Percentiles rank a stretch among this genome's conserved stretches.
phyloP scores from a whole-genome alignment of 768 basidiomycete genomes.

The Kondoa malvinella region DNA sequence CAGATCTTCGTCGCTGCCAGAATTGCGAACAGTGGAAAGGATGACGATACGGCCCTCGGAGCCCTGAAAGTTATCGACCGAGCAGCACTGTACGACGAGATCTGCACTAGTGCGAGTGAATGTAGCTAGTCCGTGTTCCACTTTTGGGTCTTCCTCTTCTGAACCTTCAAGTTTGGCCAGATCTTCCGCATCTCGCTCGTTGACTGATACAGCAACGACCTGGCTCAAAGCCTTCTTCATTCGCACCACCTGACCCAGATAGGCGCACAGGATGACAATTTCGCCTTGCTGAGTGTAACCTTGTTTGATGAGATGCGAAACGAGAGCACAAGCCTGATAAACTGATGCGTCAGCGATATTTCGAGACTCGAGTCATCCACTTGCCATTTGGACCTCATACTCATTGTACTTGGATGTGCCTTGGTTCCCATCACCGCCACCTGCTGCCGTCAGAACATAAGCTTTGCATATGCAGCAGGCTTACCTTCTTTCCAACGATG shows the following conservation, averaged over 20 bases:
- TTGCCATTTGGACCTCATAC: neutral
- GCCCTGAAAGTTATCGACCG: neutral
- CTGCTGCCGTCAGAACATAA: too few species aligned
- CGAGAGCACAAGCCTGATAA: too few species aligned
- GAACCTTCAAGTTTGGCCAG: neutral
- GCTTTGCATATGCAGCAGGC: too few species aligned
- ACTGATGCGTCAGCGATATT: too few species aligned
- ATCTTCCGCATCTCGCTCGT: neutral
- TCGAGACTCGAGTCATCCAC: too few species aligned
- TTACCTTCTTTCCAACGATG: neutral
- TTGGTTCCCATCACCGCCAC: neutral
- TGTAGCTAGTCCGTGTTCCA: too few species aligned
- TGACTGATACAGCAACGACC: neutral
- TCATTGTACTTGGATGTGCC: neutral
- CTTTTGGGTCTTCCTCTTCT: neutral
- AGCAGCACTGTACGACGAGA: neutral
- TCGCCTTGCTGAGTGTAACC: too few species aligned
- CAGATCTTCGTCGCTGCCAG: neutral
- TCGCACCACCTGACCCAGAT: neutral
- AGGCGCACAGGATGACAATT: neutral
- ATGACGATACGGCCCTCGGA: neutral
- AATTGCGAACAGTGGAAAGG: neutral
- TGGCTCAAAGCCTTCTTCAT: neutral
- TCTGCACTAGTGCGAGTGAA: neutral
- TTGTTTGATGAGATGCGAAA: too few species aligned